phyloP scores from a whole-genome alignment of 1,284 basidiomycete species.

The Marasmius sp. region DNA sequence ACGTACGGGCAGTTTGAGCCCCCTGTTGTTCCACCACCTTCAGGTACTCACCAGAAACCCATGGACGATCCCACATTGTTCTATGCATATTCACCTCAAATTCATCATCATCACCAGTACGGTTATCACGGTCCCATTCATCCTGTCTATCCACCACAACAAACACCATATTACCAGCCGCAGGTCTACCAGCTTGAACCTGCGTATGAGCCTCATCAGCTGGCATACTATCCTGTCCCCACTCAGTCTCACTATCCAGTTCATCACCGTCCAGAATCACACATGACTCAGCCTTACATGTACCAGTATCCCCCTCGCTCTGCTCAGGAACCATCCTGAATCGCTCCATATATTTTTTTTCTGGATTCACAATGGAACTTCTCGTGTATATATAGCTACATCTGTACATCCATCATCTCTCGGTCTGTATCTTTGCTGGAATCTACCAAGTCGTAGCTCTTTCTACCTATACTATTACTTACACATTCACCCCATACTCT shows the following conservation, averaged over 20 bases:
- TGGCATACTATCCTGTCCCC: no score
- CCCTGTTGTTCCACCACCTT: no score
- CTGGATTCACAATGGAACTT: background rate
- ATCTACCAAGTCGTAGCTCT: background rate
- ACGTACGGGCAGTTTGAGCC: no score
- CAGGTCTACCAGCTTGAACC: background rate
- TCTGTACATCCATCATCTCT: no score
- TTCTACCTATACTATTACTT: background rate
- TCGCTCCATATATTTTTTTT: background rate
- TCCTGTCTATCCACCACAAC: background rate
- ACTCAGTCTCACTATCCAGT: background rate
- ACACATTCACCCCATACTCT: no score
- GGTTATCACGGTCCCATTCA: background rate
- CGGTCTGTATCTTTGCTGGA: no score
- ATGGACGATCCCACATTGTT: no score
- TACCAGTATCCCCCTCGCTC: background rate
- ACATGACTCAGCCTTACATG: background rate
- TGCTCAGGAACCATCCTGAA: background rate
- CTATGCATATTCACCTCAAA: background rate
- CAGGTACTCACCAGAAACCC: no score
- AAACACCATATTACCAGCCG: background rate
- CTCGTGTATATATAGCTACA: background rate
- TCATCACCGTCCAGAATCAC: background rate
- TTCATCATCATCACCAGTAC: background rate
- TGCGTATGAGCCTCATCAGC: background rate